Base-by-base conservation (phyloP, 257 asterid species). In the Solanum clarkiae region DNA sequence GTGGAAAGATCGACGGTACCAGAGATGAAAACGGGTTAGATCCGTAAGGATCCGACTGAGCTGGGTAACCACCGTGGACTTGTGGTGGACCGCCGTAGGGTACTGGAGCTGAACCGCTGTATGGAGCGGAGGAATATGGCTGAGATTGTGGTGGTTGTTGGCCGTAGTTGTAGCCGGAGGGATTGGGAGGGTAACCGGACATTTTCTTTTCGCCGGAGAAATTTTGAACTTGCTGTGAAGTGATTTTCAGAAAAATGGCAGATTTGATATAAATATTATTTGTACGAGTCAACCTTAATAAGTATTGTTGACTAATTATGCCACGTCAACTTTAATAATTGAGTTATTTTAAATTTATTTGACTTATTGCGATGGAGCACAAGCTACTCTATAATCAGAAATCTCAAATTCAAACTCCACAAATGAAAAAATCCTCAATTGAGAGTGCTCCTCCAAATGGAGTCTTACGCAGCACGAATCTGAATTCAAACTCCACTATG, bases 1-100 rank as follows among this genome's bases (percentile, higher is more conserved):
- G 97, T 0, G 99, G 97, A 56, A 96, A 96, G 16, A 92, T 91
- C 17, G 99, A 96, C 18, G 98, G 98, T 26, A 88, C 86, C 6
- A 92, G 92, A 15, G 95, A 13, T 0, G 93, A 91, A 88, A 94
- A 94, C 62, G 99, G 97, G 89, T 89, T 90, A 8, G 79, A 40
- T 10, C 79, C 79, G 29, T 44, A 71, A 70, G 80, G 54, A 36
- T 4, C 42, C 42, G 42, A 36, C 42, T 36, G 42, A 36, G 42
- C 42, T 36, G 42, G 42, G 42, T 36, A 36, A 36, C 42, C 54
- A 1, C 47, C 24, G 44, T 20, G 32, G 55, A 13, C 18, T 2
- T n/a, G 80, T 20, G 7, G 56, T 81, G 86, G 86, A 8, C 57
- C 72, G 45, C 51, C 36, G 47, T 56, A 82, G 56, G 56, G 49